These are phyloP conservation scores for Moricandia arvensis DNA, from an alignment of 345 rosid species.

Conservation along the genomic window DNA sequence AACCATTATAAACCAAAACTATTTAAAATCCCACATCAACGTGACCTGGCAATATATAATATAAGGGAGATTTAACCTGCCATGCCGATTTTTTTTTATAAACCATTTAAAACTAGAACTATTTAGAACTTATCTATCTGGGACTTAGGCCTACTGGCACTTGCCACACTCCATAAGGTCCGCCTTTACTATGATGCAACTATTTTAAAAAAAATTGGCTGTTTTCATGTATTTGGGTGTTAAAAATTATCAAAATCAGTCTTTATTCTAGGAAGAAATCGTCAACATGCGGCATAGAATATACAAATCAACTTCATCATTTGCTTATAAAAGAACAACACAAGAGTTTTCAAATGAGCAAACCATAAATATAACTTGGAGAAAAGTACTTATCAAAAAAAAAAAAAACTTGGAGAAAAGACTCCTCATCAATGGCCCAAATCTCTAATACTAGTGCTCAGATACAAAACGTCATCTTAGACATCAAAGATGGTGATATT, in stretches of 20 bases:
- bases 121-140: neutral
- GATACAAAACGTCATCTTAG: neutral
- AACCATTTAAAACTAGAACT: neutral
- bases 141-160: neutral
- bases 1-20: neutral
- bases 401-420: neutral
- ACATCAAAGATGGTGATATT: constrained; percentile 12
- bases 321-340: constrained; percentile 4
- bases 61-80: neutral
- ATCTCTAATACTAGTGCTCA: constrained; percentile 10
- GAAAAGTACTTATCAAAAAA: no score
- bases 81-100: neutral
- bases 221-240: neutral
- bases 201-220: neutral
- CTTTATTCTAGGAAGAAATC: neutral
- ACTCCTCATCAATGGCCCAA: constrained; percentile 20
- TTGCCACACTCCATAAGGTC: neutral
- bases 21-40: neutral
- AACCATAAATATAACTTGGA: neutral
- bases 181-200: neutral
- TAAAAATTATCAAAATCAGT: neutral
- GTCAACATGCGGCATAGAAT: constrained; percentile 5
- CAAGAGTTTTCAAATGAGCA: neutral
- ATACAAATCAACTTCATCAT: constrained; percentile 5
- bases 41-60: neutral